These are phyloP conservation scores for Globisporangium sylvaticum DNA, from an alignment of 352 stramenopile genomes.

Conservation along the genomic window DNA sequence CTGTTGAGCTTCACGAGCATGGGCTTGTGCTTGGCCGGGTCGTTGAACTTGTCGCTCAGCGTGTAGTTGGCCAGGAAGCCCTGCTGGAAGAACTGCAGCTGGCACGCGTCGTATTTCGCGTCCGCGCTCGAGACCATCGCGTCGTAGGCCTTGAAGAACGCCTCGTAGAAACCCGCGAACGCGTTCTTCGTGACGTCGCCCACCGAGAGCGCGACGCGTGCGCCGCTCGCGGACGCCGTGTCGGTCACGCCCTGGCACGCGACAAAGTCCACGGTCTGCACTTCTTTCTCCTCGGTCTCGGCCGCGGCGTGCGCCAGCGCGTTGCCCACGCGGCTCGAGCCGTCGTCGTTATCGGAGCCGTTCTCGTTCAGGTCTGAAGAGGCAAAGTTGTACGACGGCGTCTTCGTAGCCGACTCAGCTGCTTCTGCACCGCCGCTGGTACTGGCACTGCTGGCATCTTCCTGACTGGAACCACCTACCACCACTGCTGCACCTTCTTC, in stretches of 20 bases:
- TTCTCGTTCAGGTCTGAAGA: slow-evolving; percentile 10
- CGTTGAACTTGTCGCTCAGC: slow-evolving; percentile 10
- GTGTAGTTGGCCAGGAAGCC: slow-evolving; percentile 44
- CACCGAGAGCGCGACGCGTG: slow-evolving; percentile 41
- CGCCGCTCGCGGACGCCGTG: slow-evolving; percentile 17
- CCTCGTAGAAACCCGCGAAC: slow-evolving; percentile 51
- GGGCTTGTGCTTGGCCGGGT: slow-evolving; percentile 30
- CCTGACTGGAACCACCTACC: neutral
- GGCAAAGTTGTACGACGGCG: slow-evolving; percentile 28
- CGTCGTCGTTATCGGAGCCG: slow-evolving; percentile 1
- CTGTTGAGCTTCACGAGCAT: slow-evolving; percentile 54
- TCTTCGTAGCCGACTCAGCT: too few relatives aligned
- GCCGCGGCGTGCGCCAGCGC: slow-evolving; percentile 27
- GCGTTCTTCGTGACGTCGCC: slow-evolving; percentile 37
- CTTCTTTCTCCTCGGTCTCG: slow-evolving; percentile 28
- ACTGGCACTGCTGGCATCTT: neutral
- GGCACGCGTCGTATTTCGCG: slow-evolving; percentile 53
- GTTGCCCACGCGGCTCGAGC: slow-evolving; percentile 20
- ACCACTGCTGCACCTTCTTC: neutral
- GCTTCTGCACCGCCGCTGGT: too few relatives aligned
- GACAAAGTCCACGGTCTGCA: slow-evolving; percentile 53
- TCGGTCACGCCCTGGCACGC: slow-evolving; percentile 25
- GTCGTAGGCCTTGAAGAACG: slow-evolving; percentile 59
- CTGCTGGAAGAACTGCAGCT: slow-evolving; percentile 65
- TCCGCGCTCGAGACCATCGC: slow-evolving; percentile 50